Percentiles rank a stretch among this genome's conserved stretches.
Conservation (phyloP, 495 filamentous ascomycete species). For the Oleoguttula mirabilis region DNA sequence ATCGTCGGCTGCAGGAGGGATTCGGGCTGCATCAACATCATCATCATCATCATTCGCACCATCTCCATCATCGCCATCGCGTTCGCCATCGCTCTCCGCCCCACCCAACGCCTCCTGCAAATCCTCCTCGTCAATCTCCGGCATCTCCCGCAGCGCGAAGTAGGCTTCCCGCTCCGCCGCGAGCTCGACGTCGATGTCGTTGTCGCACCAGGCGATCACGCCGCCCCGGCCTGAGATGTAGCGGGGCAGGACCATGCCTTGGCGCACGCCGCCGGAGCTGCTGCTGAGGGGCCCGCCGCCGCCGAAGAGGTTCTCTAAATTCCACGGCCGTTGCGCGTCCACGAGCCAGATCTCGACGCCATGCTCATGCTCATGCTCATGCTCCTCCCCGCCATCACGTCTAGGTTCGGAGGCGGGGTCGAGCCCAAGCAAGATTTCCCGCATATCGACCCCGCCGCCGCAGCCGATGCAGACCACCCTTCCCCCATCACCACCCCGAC, state of each 20-base stretch:
- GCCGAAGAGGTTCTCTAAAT: conserved; percentile 83
- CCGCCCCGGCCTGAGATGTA: conserved; percentile 71
- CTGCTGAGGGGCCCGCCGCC: conserved; percentile 35
- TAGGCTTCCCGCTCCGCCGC: conserved; percentile 64
- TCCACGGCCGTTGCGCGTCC: conserved; percentile 87
- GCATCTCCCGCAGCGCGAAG: conserved; percentile 73
- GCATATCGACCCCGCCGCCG: conserved; percentile 79
- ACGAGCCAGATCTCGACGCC: conserved; percentile 84
- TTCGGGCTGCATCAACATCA: too few relatives aligned
- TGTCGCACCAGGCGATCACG: conserved; percentile 88
- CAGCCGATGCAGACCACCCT: conserved; percentile 87
- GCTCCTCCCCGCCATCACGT: conserved; percentile 43
- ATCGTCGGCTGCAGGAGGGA: conserved; percentile 27
- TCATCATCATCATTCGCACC: conserved; percentile 21
- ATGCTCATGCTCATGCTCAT: conserved; percentile 8
- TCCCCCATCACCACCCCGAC: conserved; percentile 67
- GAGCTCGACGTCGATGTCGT: conserved; percentile 88
- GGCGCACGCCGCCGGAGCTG: conserved; percentile 41
- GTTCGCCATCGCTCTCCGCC: conserved; percentile 32
- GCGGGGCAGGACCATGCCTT: conserved; percentile 54
- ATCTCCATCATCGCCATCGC: conserved; percentile 31
- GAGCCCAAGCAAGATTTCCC: conserved; percentile 51
- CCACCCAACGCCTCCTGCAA: conserved; percentile 31
- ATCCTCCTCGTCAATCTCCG: conserved; percentile 65
- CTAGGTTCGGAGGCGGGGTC: too few relatives aligned